These are phyloP conservation scores for Cyberlindnera saturnus DNA, from an alignment of 805 yeast species.

Conservation along the genomic window DNA sequence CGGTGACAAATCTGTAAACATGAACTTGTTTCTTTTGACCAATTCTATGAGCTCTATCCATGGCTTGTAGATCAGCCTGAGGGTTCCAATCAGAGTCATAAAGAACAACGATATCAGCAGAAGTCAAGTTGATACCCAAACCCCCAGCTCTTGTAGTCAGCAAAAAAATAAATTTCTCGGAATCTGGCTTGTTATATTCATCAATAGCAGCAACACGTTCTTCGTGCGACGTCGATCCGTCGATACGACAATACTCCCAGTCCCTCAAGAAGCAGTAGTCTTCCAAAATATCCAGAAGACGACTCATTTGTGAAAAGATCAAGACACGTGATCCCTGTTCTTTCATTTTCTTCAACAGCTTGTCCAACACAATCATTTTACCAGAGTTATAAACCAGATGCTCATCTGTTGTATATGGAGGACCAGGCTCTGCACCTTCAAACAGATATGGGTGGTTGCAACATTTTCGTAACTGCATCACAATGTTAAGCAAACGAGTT, in stretches of 20 bases:
- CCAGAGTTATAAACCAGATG: constrained; percentile 88
- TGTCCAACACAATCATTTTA: constrained; percentile 84
- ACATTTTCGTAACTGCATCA: constrained; percentile 94
- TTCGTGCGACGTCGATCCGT: constrained; percentile 89
- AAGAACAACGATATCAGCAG: constrained; percentile 84
- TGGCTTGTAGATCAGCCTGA: constrained; percentile 95
- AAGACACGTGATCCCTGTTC: constrained; percentile 82
- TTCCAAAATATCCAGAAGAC: constrained; percentile 82
- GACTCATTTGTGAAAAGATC: constrained; percentile 90
- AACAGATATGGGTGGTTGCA: constrained; percentile 96
- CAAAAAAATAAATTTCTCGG: constrained; percentile 77
- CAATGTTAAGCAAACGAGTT: constrained; percentile 85
- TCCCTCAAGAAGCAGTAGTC: constrained; percentile 86
- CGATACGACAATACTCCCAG: constrained; percentile 84
- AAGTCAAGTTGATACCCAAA: constrained; percentile 84
- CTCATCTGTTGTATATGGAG: constrained; percentile 94
- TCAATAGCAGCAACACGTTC: constrained; percentile 91
- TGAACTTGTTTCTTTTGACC: constrained; percentile 95
- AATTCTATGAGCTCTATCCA: constrained; percentile 97
- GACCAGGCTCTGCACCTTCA: constrained; percentile 99
- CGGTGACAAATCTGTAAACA: constrained; percentile 90
- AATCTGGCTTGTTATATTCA: constrained; percentile 77
- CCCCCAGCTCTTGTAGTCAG: constrained; percentile 97
- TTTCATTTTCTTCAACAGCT: constrained; percentile 64
- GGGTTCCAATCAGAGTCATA: constrained; percentile 98